Conservation (phyloP, 140 eudicot species). For the Bidens hawaiensis region DNA sequence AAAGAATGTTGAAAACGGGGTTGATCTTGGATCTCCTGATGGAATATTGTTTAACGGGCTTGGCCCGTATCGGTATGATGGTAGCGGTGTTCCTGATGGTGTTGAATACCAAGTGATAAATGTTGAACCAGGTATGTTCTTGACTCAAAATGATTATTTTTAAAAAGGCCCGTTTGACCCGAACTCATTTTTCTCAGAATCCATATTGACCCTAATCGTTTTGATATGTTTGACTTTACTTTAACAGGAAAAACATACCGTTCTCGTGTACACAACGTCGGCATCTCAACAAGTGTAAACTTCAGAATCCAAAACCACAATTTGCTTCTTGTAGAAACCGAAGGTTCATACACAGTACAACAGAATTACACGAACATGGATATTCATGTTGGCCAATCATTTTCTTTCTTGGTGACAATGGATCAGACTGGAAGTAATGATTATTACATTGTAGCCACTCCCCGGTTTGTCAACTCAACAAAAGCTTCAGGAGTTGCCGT, state of each 20-base stretch:
- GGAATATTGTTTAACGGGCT: conserved; percentile 79
- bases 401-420: conserved; percentile 90
- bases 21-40: conserved; percentile 77
- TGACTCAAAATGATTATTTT: too few species aligned
- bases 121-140: conserved; percentile 79
- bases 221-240: not conserved
- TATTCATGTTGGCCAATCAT: conserved; percentile 95
- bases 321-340: conserved; percentile 89
- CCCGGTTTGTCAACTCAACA: conserved; percentile 70
- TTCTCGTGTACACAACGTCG: conserved; percentile 82
- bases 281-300: conserved; percentile 80
- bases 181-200: not conserved
- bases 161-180: too few species aligned
- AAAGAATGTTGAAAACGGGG: conserved; percentile 63
- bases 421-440: conserved; percentile 78
- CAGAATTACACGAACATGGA: conserved; percentile 95
- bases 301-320: conserved; percentile 95
- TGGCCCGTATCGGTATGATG: conserved; percentile 83
- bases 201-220: not conserved
- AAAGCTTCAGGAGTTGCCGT: conserved; percentile 75
- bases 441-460: conserved; percentile 90
- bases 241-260: conserved; percentile 94
- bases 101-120: conserved; percentile 52
- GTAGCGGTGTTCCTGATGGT: conserved; percentile 49
- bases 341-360: conserved; percentile 93